Evolutionary conservation across 495 filamentous ascomycete species (phyloP), one percentile per base, ranked within the genome.

Genomic region (Annulohypoxylon bovei): DNA sequence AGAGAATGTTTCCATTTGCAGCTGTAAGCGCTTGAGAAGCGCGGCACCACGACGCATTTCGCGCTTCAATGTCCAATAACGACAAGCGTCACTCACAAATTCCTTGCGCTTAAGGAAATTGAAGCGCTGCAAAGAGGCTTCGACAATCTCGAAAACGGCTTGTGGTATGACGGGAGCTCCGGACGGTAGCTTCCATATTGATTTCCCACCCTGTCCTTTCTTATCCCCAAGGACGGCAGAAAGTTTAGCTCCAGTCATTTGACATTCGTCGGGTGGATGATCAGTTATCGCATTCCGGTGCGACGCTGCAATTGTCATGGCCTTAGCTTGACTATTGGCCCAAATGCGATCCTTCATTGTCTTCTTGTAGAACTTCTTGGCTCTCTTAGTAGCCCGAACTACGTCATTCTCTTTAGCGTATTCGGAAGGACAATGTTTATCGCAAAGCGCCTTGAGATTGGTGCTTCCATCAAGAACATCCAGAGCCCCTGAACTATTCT

Each of bases 1-100:
- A 0, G 94, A 93, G 77, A 98, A 99, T 0, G 92, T 91, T 75
- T 97, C 95, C 88, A 94, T 91, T 78, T 97, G 94, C 32, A 98
- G 79, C 75, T 99, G 95, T 7, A 98, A 84, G 37, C 95, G 89
- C 80, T 97, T 97, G 53, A 99, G 84, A 42, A 98, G 82, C 16
- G 95, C 92, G 14, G 95, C 95, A 30, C 95, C 95, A 66, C 95
- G 86, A 35, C 95, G 86, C 42, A 95, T 92, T 78, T 99, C 95
- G 37, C 95, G 87, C 79, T 99, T 99, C 56, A 98, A 81, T 0
- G 95, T 98, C 95, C 95, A 99, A 79, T 98, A 99, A 67, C 92
- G 93, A 81, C 94, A 98, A 1, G 91, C 92, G 75, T 98, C 94
- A 32, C 91, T 92, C 1, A 93, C 90, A 81, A 92, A 99, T 49